phyloP scores from a whole-genome alignment of 345 rosid species.

The Melaleuca quinquenervia region DNA sequence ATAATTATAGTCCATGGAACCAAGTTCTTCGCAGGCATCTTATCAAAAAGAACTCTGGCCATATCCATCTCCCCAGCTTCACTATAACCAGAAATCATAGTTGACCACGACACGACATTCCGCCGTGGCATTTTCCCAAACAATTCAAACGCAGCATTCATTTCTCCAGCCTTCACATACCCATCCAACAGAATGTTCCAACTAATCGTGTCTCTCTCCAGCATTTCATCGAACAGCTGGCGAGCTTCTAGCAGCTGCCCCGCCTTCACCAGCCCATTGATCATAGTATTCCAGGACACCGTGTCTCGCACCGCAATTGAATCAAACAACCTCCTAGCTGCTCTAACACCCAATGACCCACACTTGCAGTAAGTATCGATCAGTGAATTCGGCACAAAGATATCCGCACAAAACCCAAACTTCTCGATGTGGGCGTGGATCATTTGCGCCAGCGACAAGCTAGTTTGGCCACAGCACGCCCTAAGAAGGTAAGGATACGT shows the following conservation, averaged over 20 bases:
- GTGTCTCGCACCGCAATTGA: slow-evolving; percentile 45
- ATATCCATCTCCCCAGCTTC: slow-evolving; percentile 75
- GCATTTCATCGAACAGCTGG: slow-evolving; percentile 69
- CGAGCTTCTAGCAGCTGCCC: slow-evolving; percentile 50
- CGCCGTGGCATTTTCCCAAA: slow-evolving; percentile 68
- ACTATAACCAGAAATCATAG: slow-evolving; percentile 63
- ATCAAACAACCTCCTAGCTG: slow-evolving; percentile 55
- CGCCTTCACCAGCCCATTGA: slow-evolving; percentile 43
- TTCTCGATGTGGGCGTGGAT: slow-evolving; percentile 62
- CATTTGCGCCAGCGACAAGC: slow-evolving; percentile 57
- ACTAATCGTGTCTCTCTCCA: slow-evolving; percentile 54
- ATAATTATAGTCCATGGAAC: slow-evolving; percentile 85
- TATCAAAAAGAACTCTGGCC: slow-evolving; percentile 73
- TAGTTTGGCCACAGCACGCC: slow-evolving; percentile 39
- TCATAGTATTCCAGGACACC: slow-evolving; percentile 83
- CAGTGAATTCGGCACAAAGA: slow-evolving; percentile 75
- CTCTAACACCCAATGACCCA: slow-evolving; percentile 44
- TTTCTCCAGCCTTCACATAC: slow-evolving; percentile 55
- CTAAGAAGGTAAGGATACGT: slow-evolving; percentile 79
- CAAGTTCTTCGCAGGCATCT: slow-evolving; percentile 63
- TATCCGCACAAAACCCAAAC: slow-evolving; percentile 53
- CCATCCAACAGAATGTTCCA: slow-evolving; percentile 88
- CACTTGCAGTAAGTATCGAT: slow-evolving; percentile 74
- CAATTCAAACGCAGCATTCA: slow-evolving; percentile 53
- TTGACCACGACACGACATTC: slow-evolving; percentile 84